phyloP scores from a whole-genome alignment of 176 grass and related monocot genomes.

The Alloteropsis semialata region DNA sequence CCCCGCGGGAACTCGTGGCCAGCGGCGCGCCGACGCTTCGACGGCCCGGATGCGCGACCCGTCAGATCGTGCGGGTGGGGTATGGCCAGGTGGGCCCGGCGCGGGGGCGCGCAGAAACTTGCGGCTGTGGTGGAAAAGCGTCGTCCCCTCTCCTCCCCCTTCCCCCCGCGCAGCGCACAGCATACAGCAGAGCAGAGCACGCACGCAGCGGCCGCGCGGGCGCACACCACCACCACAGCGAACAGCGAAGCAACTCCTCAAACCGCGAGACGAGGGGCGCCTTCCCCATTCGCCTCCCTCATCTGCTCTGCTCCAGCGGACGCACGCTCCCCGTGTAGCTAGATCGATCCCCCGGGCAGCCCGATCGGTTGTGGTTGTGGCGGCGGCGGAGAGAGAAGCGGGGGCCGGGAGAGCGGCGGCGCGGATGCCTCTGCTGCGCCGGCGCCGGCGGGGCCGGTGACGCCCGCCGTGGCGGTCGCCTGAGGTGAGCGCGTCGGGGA shows the following conservation, averaged over 20 bases:
- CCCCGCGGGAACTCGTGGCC: no score
- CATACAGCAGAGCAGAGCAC: constrained; percentile 9
- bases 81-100: no score
- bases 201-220: background rate
- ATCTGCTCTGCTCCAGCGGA: background rate
- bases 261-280: no score
- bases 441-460: constrained; percentile 32
- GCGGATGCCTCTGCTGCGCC: constrained; percentile 29
- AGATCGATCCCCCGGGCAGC: constrained; percentile 16
- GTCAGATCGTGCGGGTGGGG: no score
- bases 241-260: constrained; percentile 16
- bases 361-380: background rate
- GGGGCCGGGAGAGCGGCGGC: constrained; percentile 2
- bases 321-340: background rate
- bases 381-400: background rate
- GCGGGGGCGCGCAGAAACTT: no score
- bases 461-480: constrained; percentile 37
- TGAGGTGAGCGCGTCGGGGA: constrained; percentile 39
- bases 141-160: fast-evolving
- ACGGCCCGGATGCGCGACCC: no score
- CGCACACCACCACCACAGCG: constrained; percentile 2
- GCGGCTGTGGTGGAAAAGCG: no score
- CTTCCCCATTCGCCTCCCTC: no score
- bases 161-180: no score
- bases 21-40: no score